phyloP scores from a whole-genome alignment of 768 basidiomycete species.

The Rhizopogon vesiculosus region DNA sequence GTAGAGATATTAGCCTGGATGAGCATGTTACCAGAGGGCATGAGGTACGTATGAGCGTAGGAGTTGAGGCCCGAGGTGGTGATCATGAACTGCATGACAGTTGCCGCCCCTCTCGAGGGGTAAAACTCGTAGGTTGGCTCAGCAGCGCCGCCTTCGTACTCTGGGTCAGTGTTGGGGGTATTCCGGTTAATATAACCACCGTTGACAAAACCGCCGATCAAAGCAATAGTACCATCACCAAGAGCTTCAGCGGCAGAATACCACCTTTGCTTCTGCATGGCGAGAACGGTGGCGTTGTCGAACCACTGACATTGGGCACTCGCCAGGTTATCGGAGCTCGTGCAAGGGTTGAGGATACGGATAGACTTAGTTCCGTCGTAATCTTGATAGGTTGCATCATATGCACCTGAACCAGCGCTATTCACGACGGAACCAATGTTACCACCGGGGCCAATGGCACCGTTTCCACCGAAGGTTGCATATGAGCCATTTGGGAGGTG shows the following conservation, averaged over 20 bases:
- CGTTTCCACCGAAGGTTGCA: constrained; percentile 74
- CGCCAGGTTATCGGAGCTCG: constrained; percentile 38
- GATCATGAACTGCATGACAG: constrained; percentile 62
- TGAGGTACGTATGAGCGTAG: constrained; percentile 69
- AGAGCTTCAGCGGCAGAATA: constrained; percentile 74
- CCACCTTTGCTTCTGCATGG: constrained; percentile 71
- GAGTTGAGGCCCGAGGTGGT: constrained; percentile 74
- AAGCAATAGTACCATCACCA: constrained; percentile 69
- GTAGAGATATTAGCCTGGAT: constrained; percentile 80
- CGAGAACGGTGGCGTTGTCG: constrained; percentile 55
- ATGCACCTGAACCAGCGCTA: constrained; percentile 42
- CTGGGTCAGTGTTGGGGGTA: constrained; percentile 62
- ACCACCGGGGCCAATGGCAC: constrained; percentile 66
- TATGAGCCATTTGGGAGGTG: constrained; percentile 79
- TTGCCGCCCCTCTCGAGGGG: constrained; percentile 52
- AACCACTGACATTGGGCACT: constrained; percentile 63
- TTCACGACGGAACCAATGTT: constrained; percentile 47
- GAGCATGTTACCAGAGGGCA: constrained; percentile 75
- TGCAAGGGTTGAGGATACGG: constrained; percentile 79
- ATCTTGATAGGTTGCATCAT: constrained; percentile 68
- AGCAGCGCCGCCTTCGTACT: constrained; percentile 59
- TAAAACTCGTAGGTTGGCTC: constrained; percentile 85
- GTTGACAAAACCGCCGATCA: constrained; percentile 78
- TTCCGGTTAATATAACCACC: constrained; percentile 82
- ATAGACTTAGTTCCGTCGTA: constrained; percentile 79